Evolutionary conservation across 352 stramenopile genomes (phyloP).

Genomic region (Hyaloperonospora arabidopsidis): DNA sequence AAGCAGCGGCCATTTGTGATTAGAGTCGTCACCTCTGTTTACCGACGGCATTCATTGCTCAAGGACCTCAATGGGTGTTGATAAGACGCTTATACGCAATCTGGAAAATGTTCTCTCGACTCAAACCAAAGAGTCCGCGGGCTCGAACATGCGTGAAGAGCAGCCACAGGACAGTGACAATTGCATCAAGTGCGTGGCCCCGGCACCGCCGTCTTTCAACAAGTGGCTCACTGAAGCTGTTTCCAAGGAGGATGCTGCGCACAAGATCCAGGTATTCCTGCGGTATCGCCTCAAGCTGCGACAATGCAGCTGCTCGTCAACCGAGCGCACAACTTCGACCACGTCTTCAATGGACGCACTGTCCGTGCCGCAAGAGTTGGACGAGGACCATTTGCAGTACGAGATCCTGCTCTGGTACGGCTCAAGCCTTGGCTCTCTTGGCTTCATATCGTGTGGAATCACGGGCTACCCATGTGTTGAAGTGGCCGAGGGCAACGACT

Average conservation of each 20-base stretch:
- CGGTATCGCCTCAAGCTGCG: conserved; percentile 25
- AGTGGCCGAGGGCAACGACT: conserved; percentile 46
- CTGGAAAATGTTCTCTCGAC: conserved; percentile 9
- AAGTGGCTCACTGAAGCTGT: conserved; percentile 29
- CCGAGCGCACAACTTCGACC: conserved; percentile 24
- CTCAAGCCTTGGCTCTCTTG: conserved; percentile 34
- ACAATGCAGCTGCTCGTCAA: conserved; percentile 12
- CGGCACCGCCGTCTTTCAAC: conserved; percentile 25
- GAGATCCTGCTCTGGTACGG: conserved; percentile 62
- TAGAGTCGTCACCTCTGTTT: conserved; percentile 4
- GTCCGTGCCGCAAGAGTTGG: conserved; percentile 24
- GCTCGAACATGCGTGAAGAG: conserved; percentile 7
- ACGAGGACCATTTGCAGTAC: conserved; percentile 39
- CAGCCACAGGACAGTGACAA: conserved; percentile 16
- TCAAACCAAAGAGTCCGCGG: conserved; percentile 4
- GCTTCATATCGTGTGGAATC: conserved; percentile 39
- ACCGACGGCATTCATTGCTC: not conserved
- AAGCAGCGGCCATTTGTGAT: not conserved
- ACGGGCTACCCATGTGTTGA: conserved; percentile 50
- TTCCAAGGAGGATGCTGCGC: conserved; percentile 25
- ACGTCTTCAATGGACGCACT: conserved; percentile 24
- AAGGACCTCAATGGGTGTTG: conserved; percentile 20
- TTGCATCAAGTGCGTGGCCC: conserved; percentile 14
- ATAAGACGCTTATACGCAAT: conserved; percentile 15
- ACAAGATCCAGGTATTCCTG: conserved; percentile 34